phyloP scores from a whole-genome alignment of 2,329 filamentous ascomycete species.

The Monosporascus sp. region DNA sequence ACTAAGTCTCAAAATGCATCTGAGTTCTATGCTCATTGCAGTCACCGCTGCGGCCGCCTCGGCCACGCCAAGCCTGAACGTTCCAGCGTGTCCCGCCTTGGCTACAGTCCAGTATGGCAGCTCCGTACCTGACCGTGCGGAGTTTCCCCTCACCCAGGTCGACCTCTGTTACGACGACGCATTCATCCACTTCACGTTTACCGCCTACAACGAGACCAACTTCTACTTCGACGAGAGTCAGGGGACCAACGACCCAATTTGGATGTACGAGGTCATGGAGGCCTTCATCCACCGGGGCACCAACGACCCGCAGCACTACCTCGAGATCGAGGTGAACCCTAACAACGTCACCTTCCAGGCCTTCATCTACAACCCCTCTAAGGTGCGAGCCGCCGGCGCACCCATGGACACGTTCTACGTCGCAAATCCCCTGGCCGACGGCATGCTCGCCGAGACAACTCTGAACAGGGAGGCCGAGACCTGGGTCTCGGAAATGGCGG shows the following conservation, averaged over 20 bases:
- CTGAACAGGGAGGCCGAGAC: slow-evolving; percentile 30
- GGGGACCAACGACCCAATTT: slow-evolving; percentile 42
- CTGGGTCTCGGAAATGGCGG: slow-evolving; percentile 36
- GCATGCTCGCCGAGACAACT: slow-evolving; percentile 34
- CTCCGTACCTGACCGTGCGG: slow-evolving; percentile 34
- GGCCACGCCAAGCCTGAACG: slow-evolving; percentile 23
- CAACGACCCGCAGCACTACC: slow-evolving; percentile 41
- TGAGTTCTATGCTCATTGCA: neutral
- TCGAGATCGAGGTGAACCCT: slow-evolving; percentile 47
- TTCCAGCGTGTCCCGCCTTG: slow-evolving; percentile 33
- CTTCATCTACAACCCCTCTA: slow-evolving; percentile 46
- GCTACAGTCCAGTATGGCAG: slow-evolving; percentile 34
- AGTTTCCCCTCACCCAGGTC: slow-evolving; percentile 40
- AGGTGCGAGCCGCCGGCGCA: slow-evolving; percentile 34
- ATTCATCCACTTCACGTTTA: slow-evolving; percentile 37
- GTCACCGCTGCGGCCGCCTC: neutral
- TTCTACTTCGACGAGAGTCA: slow-evolving; percentile 40
- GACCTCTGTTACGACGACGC: slow-evolving; percentile 41
- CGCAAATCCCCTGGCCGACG: slow-evolving; percentile 33
- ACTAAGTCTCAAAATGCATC: neutral
- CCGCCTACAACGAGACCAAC: slow-evolving; percentile 38
- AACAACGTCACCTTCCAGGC: slow-evolving; percentile 48
- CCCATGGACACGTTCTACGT: slow-evolving; percentile 41
- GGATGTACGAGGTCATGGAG: slow-evolving; percentile 46
- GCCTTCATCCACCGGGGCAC: slow-evolving; percentile 41